Conservation (phyloP, 495 filamentous ascomycete genomes). For the Xylaria telfairii region DNA sequence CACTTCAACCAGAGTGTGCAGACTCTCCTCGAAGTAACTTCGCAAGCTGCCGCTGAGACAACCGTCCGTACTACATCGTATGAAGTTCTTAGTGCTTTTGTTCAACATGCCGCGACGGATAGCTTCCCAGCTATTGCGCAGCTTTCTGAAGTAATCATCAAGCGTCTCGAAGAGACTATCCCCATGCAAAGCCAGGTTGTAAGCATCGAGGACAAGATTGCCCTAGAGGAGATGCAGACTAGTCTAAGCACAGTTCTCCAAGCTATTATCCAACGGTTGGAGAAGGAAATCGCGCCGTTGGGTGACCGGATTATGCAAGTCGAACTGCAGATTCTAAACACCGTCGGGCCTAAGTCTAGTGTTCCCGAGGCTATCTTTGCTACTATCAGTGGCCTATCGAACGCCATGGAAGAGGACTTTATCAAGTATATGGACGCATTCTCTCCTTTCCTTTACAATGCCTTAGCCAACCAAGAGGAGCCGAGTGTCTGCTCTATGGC, state of each 20-base stretch:
- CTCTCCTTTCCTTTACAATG: constrained; percentile 86
- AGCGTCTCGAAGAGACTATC: constrained; percentile 88
- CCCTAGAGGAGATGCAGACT: constrained; percentile 95
- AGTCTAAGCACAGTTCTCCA: constrained; percentile 89
- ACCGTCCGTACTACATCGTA: constrained; percentile 98
- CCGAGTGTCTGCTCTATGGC: constrained; percentile 93
- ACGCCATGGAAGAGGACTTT: constrained; percentile 89
- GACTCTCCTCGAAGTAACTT: constrained; percentile 83
- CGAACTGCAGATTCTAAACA: constrained; percentile 77
- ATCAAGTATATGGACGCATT: constrained; percentile 97
- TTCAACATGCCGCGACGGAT: constrained; percentile 85
- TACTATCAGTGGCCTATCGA: constrained; percentile 83
- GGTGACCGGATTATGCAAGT: constrained; percentile 92
- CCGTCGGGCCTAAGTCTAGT: constrained; percentile 83
- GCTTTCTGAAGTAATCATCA: constrained; percentile 81
- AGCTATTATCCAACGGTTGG: constrained; percentile 88
- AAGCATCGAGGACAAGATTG: constrained; percentile 92
- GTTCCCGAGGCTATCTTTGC: constrained; percentile 94
- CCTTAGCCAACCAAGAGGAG: constrained; percentile 93
- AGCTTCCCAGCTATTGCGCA: constrained; percentile 79
- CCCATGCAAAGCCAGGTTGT: constrained; percentile 93
- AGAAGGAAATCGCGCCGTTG: constrained; percentile 88
- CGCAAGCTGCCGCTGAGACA: constrained; percentile 81
- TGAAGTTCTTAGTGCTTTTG: constrained; percentile 93
- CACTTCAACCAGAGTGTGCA: constrained; percentile 93